A percentile compares a stretch with the other conserved stretches of the same genome.
phyloP scores from a whole-genome alignment of 2,329 filamentous ascomycete species.

The Lasiodiplodia hormozganensis region DNA sequence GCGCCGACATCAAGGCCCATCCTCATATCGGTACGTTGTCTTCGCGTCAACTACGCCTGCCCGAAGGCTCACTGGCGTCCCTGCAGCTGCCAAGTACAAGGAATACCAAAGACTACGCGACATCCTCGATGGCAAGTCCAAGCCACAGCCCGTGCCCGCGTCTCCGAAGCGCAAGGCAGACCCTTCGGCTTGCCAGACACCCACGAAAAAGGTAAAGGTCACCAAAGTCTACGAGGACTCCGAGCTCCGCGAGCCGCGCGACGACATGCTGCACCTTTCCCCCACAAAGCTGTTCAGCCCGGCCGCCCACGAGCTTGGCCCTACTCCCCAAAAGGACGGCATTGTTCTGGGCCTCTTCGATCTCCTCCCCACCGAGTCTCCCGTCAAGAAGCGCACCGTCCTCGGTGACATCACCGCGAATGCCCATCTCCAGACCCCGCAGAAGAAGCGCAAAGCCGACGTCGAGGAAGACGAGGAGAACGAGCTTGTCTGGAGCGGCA shows the following conservation, averaged over 20 bases:
- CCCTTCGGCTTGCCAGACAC: constrained; percentile 35
- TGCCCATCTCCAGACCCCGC: constrained; percentile 46
- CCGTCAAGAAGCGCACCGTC: constrained; percentile 43
- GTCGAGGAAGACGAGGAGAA: constrained; percentile 32
- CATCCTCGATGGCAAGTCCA: constrained; percentile 38
- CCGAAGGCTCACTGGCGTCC: constrained; percentile 8
- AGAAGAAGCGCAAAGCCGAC: constrained; percentile 37
- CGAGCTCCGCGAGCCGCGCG: background rate
- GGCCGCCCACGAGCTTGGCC: constrained; percentile 62
- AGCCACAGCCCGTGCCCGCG: constrained; percentile 43
- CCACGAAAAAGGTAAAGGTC: constrained; percentile 37
- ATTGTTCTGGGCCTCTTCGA: constrained; percentile 81
- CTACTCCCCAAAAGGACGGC: constrained; percentile 81
- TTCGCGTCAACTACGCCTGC: constrained; percentile 10
- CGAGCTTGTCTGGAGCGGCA: constrained; percentile 40
- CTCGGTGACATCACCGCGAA: constrained; percentile 42
- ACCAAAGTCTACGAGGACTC: background rate
- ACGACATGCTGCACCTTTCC: constrained; percentile 55
- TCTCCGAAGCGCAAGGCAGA: constrained; percentile 36
- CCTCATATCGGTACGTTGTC: constrained; percentile 69
- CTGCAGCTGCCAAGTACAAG: constrained; percentile 74
- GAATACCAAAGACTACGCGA: constrained; percentile 71
- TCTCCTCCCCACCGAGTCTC: constrained; percentile 62
- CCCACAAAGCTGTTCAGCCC: constrained; percentile 67
- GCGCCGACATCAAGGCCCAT: constrained; percentile 79